phyloP scores from a whole-genome alignment of 257 asterid species.

The Nicotiana paniculata region DNA sequence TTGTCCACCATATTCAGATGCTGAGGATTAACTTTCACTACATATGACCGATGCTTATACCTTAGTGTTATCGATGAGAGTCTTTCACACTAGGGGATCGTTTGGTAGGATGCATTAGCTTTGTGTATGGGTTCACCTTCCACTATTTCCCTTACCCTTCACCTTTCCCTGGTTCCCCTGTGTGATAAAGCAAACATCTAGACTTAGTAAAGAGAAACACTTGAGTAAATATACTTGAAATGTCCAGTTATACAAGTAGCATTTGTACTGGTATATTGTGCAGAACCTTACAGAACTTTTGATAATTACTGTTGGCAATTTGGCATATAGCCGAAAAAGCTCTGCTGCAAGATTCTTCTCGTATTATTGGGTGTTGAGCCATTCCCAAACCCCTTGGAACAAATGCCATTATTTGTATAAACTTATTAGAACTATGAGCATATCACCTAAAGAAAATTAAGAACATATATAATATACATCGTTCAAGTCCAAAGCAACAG shows the following conservation, averaged over 20 bases:
- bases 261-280: not conserved
- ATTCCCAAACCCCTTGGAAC: too few relatives aligned
- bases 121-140: not conserved
- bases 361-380: not conserved
- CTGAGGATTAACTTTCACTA: slow-evolving; percentile 35
- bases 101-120: too few relatives aligned
- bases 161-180: not conserved
- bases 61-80: not conserved
- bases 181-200: not conserved
- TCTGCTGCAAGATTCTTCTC: not conserved
- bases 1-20: slow-evolving; percentile 67
- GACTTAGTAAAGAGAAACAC: not conserved
- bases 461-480: too few relatives aligned
- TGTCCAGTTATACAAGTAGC: not conserved
- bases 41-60: not conserved
- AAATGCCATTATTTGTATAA: too few relatives aligned
- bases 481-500: too few relatives aligned
- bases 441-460: too few relatives aligned
- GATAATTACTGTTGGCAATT: not conserved
- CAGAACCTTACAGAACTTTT: not conserved
- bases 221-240: not conserved
- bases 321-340: not conserved
- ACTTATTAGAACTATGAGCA: too few relatives aligned
- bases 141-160: not conserved
- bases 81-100: not conserved